phyloP scores from a whole-genome alignment of 2,329 filamentous ascomycete species.

The Fusarium sp. region DNA sequence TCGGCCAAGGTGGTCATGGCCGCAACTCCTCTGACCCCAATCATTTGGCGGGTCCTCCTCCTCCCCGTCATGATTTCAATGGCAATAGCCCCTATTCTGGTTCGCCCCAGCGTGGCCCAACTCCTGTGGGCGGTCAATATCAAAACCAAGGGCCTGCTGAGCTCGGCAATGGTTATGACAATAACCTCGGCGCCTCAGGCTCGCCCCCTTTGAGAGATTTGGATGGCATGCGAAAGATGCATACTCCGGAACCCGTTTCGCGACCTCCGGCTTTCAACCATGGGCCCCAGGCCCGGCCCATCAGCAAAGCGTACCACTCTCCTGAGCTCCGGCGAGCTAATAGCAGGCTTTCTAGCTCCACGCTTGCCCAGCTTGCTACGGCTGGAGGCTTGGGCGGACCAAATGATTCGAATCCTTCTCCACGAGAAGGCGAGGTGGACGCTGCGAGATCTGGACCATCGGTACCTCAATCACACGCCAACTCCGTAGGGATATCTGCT shows the following conservation, averaged over 20 bases:
- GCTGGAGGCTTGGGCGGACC: slow-evolving; percentile 64
- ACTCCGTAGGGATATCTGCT: slow-evolving; percentile 60
- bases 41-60: slow-evolving; percentile 40
- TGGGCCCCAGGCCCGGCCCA: slow-evolving; percentile 72
- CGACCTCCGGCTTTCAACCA: slow-evolving; percentile 82
- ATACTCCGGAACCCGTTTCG: slow-evolving; percentile 77
- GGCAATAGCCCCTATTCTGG: slow-evolving; percentile 43
- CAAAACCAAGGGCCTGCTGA: slow-evolving; percentile 57
- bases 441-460: slow-evolving; percentile 52
- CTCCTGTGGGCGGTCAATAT: slow-evolving; percentile 51
- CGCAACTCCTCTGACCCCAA: slow-evolving; percentile 60
- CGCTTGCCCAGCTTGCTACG: slow-evolving; percentile 79
- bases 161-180: slow-evolving; percentile 63
- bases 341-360: slow-evolving; percentile 82
- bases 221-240: slow-evolving; percentile 62
- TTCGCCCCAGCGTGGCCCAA: slow-evolving; percentile 48
- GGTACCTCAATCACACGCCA: slow-evolving; percentile 61
- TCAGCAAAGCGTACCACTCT: slow-evolving; percentile 72
- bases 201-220: slow-evolving; percentile 58
- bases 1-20: slow-evolving; percentile 49
- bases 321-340: slow-evolving; percentile 81
- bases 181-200: slow-evolving; percentile 54
- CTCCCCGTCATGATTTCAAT: slow-evolving; percentile 37
- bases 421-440: slow-evolving; percentile 48
- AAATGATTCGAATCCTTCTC: slow-evolving; percentile 44